phyloP scores from a whole-genome alignment of 2,329 filamentous ascomycete genomes.

The Fusarium proliferatum region DNA sequence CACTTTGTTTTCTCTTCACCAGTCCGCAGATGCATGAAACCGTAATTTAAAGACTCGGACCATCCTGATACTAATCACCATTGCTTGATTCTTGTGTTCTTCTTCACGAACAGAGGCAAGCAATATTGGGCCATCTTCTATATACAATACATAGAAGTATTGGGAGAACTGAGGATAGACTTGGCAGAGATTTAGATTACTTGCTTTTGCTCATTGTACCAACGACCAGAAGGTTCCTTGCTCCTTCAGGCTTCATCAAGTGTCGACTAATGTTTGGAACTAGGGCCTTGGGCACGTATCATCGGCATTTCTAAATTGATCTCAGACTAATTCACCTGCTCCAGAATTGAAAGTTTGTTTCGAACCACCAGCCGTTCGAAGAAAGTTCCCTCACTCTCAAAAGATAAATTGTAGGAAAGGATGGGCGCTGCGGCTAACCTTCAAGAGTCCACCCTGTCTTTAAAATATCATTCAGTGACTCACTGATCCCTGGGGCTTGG shows the following conservation, averaged over 20 bases:
- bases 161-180: no score
- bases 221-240: accelerated
- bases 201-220: no score
- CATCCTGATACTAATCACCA: neutral
- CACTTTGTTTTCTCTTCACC: neutral
- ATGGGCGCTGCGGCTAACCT: neutral
- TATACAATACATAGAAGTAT: no score
- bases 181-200: accelerated
- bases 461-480: neutral
- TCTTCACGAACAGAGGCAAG: no score
- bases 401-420: accelerated
- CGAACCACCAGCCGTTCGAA: accelerated
- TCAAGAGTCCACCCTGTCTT: no score
- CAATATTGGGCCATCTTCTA: neutral
- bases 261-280: neutral
- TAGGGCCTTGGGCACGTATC: accelerated
- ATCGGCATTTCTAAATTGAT: neutral
- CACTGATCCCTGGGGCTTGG: neutral
- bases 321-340: neutral
- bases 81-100: neutral
- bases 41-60: no score
- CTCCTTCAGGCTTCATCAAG: accelerated
- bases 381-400: accelerated
- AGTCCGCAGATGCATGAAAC: neutral
- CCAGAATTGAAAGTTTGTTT: neutral